Percentiles rank a stretch among this genome's conserved stretches.
These are phyloP conservation scores for Backusella macrospora DNA, from an alignment of 192 early-diverging fungal species.

Conservation along the genomic window DNA sequence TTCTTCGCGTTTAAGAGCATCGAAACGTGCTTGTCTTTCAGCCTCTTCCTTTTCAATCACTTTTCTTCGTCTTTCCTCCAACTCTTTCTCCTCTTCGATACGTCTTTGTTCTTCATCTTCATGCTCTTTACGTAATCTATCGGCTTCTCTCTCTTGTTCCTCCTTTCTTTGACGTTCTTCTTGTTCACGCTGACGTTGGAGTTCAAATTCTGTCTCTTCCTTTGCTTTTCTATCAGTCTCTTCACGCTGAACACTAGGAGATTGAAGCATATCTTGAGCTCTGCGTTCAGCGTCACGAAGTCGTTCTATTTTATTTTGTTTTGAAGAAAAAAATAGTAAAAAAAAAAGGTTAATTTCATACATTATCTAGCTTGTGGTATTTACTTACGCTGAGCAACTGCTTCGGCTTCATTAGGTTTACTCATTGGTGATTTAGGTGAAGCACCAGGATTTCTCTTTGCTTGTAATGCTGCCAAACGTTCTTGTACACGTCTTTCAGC, in stretches of 20 bases:
- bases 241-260: conserved; percentile 37
- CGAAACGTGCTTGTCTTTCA: conserved; percentile 19
- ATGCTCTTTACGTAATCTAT: background rate
- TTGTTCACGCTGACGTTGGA: conserved; percentile 1
- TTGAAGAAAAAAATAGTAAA: background rate
- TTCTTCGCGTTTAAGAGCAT: conserved; percentile 17
- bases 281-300: conserved; percentile 38
- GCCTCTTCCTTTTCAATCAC: conserved; percentile 24
- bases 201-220: conserved; percentile 13
- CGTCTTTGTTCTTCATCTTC: conserved; percentile 29
- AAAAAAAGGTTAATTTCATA: background rate
- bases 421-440: conserved; percentile 22
- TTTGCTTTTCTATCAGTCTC: conserved; percentile 37
- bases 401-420: conserved; percentile 32
- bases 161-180: conserved; percentile 22
- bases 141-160: conserved; percentile 18
- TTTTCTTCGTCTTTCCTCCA: conserved; percentile 23
- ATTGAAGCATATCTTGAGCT: conserved; percentile 45
- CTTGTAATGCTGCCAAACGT: conserved; percentile 36
- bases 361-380: background rate
- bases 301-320: conserved; percentile 27
- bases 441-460: conserved; percentile 19
- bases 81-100: conserved; percentile 15
- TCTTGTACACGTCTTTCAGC: conserved; percentile 43
- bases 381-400: conserved; percentile 32